phyloP scores from a whole-genome alignment of 768 basidiomycete species.

The Macrocybe gigantea region DNA sequence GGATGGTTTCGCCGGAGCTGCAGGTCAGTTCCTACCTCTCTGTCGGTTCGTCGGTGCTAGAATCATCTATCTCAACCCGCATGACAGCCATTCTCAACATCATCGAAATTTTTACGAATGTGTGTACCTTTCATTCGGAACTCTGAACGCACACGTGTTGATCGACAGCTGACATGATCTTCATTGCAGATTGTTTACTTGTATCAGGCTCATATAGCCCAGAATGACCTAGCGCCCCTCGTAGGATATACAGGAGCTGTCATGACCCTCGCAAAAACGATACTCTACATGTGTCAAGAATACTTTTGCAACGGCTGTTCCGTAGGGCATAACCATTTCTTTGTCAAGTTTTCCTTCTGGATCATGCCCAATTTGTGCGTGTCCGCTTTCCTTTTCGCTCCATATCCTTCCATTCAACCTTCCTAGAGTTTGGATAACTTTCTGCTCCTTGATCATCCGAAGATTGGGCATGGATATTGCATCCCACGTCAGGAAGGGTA shows the following conservation, averaged over 20 bases:
- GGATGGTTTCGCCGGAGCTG: slow-evolving; percentile 73
- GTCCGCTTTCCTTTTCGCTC: not conserved
- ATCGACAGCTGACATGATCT: slow-evolving; percentile 6
- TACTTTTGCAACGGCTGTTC: slow-evolving; percentile 65
- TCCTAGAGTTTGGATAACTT: slow-evolving; percentile 23
- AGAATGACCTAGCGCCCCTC: slow-evolving; percentile 48
- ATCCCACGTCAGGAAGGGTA: slow-evolving; percentile 6
- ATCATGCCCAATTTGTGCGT: slow-evolving; percentile 67
- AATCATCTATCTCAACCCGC: not conserved
- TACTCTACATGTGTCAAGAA: slow-evolving; percentile 68
- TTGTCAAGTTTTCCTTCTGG: slow-evolving; percentile 50
- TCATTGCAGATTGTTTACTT: slow-evolving; percentile 43
- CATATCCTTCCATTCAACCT: slow-evolving; percentile 2
- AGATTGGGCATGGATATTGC: slow-evolving; percentile 29
- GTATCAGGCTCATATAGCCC: slow-evolving; percentile 54
- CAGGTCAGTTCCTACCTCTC: slow-evolving; percentile 37
- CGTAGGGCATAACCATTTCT: slow-evolving; percentile 52
- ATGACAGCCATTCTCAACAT: slow-evolving; percentile 65
- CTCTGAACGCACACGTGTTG: not conserved
- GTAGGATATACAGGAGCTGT: slow-evolving; percentile 65
- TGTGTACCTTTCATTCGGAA: slow-evolving; percentile 19
- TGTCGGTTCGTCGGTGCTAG: slow-evolving; percentile 1
- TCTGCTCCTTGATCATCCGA: slow-evolving; percentile 27
- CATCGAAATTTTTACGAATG: slow-evolving; percentile 63
- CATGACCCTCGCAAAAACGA: slow-evolving; percentile 75